Base-by-base conservation (phyloP, 352 stramenopile genomes). In the Elongisporangium anandrum region DNA sequence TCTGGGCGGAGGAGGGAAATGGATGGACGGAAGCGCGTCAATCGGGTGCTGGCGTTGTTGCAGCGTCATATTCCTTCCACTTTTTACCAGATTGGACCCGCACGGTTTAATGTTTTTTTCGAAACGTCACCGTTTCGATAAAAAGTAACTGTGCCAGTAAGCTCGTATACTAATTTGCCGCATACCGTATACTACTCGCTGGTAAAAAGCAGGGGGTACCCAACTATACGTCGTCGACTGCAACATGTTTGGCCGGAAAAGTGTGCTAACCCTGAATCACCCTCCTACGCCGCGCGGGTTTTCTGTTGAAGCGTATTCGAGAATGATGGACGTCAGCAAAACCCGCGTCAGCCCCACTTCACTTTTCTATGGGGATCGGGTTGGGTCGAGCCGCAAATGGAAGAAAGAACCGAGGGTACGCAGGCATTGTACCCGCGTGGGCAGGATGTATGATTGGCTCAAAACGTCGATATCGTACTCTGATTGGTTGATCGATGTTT, bases 401-500 rank as follows among this genome's bases (percentile, higher is more conserved):
- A 41, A 34, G 29, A 41, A 41, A 41, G 29, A 15, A 9, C 24
- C 24, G 24, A 34, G 24, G 3, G 7, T 34, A 34, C 24, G 24
- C 47, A 57, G 17, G 49, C 54, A 58, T 61, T 51, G 29, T 45
- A 52, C 19, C 21, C 24, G 15, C 16, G 15, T 16, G 7, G n/a
- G 1, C 13, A 24, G 19, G 52, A 23, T 4, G 47, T 21, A 12
- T 39, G 26, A 70, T 70, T 70, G 54, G 64, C 10, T 23, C 6
- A 56, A 50, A 45, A 17, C 0, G 16, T 26, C 6, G n/a, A 38
- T 29, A 20, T 50, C 48, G 13, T n/a, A 6, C 16, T n/a, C 6
- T 19, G 29, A 71, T 70, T 75, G 64, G 68, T 60, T 65, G 51
- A 50, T 61, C 48, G 50, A 49, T 56, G 50, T 47, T 59, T 63